These are phyloP conservation scores for Lactarius pseudohatsudake DNA, from an alignment of 768 basidiomycete species.

Conservation along the genomic window DNA sequence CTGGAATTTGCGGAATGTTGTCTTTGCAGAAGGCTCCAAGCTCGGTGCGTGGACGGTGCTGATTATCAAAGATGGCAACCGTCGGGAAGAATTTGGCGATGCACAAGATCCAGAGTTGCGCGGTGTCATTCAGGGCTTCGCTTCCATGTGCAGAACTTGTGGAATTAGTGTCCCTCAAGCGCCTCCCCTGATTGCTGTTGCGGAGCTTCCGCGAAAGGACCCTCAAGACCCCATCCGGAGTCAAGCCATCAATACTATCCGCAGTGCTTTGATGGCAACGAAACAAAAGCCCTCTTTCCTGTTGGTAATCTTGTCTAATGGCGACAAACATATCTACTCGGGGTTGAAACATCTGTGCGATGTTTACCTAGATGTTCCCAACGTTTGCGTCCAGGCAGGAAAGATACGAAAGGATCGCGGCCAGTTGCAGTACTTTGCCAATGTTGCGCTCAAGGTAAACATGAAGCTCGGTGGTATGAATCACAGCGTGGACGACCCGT, in stretches of 20 bases:
- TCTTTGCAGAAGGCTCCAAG: constrained; percentile 56
- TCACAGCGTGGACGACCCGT: constrained; percentile 44
- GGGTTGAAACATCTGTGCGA: constrained; percentile 55
- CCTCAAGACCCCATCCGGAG: constrained; percentile 55
- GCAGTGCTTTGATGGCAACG: constrained; percentile 39
- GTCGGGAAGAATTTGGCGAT: constrained; percentile 58
- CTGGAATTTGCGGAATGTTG: constrained; percentile 57
- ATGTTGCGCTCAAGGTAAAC: constrained; percentile 56
- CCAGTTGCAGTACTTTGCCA: constrained; percentile 52
- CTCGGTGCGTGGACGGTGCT: constrained; percentile 69
- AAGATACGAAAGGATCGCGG: constrained; percentile 72
- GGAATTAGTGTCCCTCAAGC: constrained; percentile 55
- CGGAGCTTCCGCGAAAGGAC: constrained; percentile 50
- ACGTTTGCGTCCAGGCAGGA: constrained; percentile 69
- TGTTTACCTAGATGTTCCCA: constrained; percentile 49
- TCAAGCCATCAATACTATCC: constrained; percentile 49
- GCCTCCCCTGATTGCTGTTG: constrained; percentile 42
- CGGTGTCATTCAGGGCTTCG: constrained; percentile 51
- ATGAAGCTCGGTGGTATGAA: constrained; percentile 57
- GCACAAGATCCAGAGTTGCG: constrained; percentile 54
- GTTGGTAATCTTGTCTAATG: constrained; percentile 48
- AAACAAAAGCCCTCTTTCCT: constrained; percentile 45
- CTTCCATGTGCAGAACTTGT: constrained; percentile 57
- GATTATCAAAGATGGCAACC: constrained; percentile 58
- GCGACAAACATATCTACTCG: constrained; percentile 50